Conservation (phyloP, 2,329 filamentous ascomycete genomes). For the Canariomyces notabilis region DNA sequence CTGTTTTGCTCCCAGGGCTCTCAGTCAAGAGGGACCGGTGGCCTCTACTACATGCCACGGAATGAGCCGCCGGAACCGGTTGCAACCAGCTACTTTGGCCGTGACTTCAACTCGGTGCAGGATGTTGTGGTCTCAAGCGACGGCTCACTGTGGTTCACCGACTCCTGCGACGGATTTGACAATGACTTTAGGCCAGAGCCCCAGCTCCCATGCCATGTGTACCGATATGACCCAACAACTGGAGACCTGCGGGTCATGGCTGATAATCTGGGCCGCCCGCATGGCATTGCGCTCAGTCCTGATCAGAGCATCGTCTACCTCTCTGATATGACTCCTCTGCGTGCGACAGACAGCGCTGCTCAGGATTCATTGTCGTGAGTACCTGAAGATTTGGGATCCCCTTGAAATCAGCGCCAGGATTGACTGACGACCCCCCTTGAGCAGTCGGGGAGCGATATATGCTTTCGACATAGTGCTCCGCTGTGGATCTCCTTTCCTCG, state of each 20-base stretch:
- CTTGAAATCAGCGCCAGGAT: no score
- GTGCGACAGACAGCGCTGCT: neutral
- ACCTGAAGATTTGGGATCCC: neutral
- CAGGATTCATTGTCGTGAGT: neutral
- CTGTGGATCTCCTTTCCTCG: slow-evolving; percentile 37
- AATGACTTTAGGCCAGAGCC: slow-evolving; percentile 40
- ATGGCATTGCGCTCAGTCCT: slow-evolving; percentile 29
- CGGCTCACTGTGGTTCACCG: slow-evolving; percentile 46
- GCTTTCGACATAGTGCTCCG: neutral
- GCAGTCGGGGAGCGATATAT: neutral
- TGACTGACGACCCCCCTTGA: neutral
- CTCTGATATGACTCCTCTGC: neutral
- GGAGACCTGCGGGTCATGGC: slow-evolving; percentile 43
- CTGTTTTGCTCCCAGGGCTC: neutral
- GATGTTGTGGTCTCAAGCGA: slow-evolving; percentile 36
- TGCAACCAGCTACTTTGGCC: slow-evolving; percentile 40
- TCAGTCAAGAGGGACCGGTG: neutral
- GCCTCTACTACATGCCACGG: slow-evolving; percentile 28
- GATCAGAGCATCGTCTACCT: neutral
- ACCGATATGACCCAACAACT: slow-evolving; percentile 38
- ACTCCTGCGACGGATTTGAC: slow-evolving; percentile 28
- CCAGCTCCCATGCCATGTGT: slow-evolving; percentile 43
- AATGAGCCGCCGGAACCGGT: slow-evolving; percentile 32
- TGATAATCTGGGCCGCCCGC: slow-evolving; percentile 42
- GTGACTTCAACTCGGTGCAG: slow-evolving; percentile 44